Conservation (phyloP, 441 rosid species). For the Francoa sonchifolia region DNA sequence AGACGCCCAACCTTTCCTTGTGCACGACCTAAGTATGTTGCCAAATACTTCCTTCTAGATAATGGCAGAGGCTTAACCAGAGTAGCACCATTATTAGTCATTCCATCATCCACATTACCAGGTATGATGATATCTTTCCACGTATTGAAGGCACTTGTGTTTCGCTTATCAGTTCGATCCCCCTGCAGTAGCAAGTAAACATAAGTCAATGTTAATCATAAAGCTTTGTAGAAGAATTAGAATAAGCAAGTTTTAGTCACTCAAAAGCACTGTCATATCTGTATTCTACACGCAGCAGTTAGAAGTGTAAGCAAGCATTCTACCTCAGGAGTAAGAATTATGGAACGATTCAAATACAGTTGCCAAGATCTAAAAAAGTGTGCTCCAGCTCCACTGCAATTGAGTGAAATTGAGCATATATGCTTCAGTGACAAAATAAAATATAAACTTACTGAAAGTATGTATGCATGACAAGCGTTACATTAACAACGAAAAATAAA, state of each 20-base stretch:
- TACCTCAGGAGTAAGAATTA: slow-evolving; percentile 24
- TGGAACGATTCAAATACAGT: slow-evolving; percentile 15
- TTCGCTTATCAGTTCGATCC: slow-evolving; percentile 87
- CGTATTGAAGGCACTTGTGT: slow-evolving; percentile 43
- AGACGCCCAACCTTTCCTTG: slow-evolving; percentile 87
- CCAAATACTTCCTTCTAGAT: slow-evolving; percentile 61
- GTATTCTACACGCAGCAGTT: not conserved
- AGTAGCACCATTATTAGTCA: slow-evolving; percentile 16
- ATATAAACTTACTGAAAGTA: too few relatives aligned
- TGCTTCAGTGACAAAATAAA: too few relatives aligned
- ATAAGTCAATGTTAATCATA: too few relatives aligned
- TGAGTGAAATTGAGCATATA: not conserved
- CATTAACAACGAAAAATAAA: slow-evolving; percentile 1
- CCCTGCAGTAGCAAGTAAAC: slow-evolving; percentile 41
- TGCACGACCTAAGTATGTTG: slow-evolving; percentile 85
- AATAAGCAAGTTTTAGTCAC: too few relatives aligned
- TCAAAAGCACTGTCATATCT: too few relatives aligned
- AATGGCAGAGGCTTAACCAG: slow-evolving; percentile 65
- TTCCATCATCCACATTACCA: slow-evolving; percentile 21
- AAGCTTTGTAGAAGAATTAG: too few relatives aligned
- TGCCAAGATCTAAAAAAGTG: slow-evolving; percentile 20
- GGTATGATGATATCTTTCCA: slow-evolving; percentile 24
- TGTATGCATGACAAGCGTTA: too few relatives aligned
- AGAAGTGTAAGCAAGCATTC: not conserved
- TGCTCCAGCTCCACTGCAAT: slow-evolving; percentile 21